phyloP scores from a whole-genome alignment of 2,329 filamentous ascomycete species.

The Apiospora sp. region DNA sequence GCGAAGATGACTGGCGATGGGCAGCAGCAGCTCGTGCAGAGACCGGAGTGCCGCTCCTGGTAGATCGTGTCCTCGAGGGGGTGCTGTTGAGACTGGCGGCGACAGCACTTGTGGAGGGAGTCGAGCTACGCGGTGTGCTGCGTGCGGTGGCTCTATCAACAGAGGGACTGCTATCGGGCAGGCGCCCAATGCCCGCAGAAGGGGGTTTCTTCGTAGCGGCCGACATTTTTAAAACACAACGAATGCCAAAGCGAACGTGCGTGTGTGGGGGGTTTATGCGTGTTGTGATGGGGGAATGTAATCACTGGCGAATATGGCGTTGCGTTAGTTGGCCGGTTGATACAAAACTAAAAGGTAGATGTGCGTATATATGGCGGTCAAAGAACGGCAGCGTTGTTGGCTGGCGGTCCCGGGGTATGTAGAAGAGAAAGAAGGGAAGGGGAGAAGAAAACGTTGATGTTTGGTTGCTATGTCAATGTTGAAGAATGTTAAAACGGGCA shows the following conservation, averaged over 20 bases:
- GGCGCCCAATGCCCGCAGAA: constrained; percentile 55
- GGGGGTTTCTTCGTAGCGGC: constrained; percentile 61
- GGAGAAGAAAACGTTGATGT: constrained; percentile 3
- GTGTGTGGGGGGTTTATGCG: constrained; percentile 9
- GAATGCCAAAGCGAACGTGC: constrained; percentile 16
- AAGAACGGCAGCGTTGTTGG: constrained; percentile 7
- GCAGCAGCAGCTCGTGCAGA: constrained; percentile 75
- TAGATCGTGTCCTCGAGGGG: constrained; percentile 69
- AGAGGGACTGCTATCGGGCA: constrained; percentile 43
- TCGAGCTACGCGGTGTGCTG: constrained; percentile 52
- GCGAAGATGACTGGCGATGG: constrained; percentile 61
- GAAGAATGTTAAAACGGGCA: constrained; percentile 13
- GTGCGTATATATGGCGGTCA: constrained; percentile 20
- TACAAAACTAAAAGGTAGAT: constrained; percentile 20
- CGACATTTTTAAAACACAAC: constrained; percentile 52
- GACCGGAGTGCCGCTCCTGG: constrained; percentile 70
- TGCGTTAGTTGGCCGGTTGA: constrained; percentile 3
- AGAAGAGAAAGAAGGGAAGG: constrained; percentile 5
- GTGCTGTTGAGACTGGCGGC: constrained; percentile 45
- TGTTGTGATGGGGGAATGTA: constrained; percentile 4
- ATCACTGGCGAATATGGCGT: constrained; percentile 4
- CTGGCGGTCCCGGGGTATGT: not conserved
- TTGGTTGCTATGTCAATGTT: constrained; percentile 23
- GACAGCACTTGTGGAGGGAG: constrained; percentile 56
- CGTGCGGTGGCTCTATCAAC: constrained; percentile 50